A percentile compares a stretch with the other conserved stretches of the same genome.
phyloP scores from a whole-genome alignment of 495 filamentous ascomycete species.

The Aspergillus affinis region DNA sequence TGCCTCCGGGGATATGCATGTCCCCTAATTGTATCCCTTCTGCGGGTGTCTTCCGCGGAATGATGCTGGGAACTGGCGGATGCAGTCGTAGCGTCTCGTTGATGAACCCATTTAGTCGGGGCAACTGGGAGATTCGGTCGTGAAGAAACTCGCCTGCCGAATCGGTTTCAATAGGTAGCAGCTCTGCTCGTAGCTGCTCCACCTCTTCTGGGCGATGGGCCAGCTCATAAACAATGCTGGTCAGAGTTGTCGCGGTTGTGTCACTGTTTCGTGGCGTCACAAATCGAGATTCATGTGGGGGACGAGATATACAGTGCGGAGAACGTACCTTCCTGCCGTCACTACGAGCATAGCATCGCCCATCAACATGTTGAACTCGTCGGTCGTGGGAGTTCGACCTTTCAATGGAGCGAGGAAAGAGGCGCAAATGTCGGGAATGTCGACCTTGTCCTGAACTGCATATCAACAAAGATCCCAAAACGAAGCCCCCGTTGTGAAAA shows the following conservation, averaged over 20 bases:
- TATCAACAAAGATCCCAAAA: no score
- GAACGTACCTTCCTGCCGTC: conserved; percentile 30
- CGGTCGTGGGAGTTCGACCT: conserved; percentile 11
- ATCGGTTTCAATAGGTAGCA: conserved; percentile 10
- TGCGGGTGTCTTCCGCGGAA: conserved; percentile 39
- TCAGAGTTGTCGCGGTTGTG: conserved; percentile 38
- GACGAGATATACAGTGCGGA: not conserved
- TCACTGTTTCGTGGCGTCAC: conserved; percentile 24
- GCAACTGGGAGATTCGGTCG: conserved; percentile 21
- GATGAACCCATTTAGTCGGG: conserved; percentile 47
- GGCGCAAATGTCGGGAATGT: conserved; percentile 26
- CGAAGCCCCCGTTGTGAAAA: no score
- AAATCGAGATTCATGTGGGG: no score
- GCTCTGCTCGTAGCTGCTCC: conserved; percentile 24
- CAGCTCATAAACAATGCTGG: conserved; percentile 38
- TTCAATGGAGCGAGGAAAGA: conserved; percentile 21
- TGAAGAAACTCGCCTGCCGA: not conserved
- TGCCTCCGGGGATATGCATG: conserved; percentile 40
- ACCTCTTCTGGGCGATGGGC: conserved; percentile 25
- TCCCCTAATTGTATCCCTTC: conserved; percentile 46
- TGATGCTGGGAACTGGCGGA: conserved; percentile 38
- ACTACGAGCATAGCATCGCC: conserved; percentile 33
- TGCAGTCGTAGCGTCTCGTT: conserved; percentile 52
- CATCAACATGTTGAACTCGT: conserved; percentile 21
- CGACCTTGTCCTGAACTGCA: not conserved